Base-by-base conservation (phyloP, 2,329 filamentous ascomycete species). In the Didymosphaeria variabile region DNA sequence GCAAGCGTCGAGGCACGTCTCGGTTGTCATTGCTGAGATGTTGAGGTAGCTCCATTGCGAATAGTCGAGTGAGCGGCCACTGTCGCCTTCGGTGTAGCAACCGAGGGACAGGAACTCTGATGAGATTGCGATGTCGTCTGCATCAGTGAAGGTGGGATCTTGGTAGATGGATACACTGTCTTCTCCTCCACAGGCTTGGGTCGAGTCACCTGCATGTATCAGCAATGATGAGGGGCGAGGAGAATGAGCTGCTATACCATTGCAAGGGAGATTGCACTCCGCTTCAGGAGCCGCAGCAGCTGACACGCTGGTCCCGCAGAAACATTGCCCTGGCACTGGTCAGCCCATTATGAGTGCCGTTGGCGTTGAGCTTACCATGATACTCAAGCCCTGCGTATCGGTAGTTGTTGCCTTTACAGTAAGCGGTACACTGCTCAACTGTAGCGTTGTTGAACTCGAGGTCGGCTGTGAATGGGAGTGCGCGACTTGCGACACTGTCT, bases 61-160 rank as follows among this genome's bases (percentile, higher is more conserved):
- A 59, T 64, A 65, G 23, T 60, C 67, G 8, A 70, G 76, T 65
- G 72, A 62, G 63, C 66, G 60, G 72, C 64, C 63, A 64, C 49
- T 64, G 5, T 69, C 56, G 31, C 76, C 73, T 60, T 82, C 78
- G 21, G 73, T 72, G 60, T 80, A 82, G 59, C 80, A 83, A 58
- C 80, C 80, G 49, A 77, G 59, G 9, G 72, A 67, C 29, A 51
- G 21, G 56, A 66, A 70, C 54, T 67, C 67, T 7, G 66, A 56
- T 42, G 76, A 74, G 15, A 63, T 64, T 4, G 53, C 65, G 17
- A 69, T 68, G 29, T 58, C 46, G 52, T 75, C 64, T 7, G 72
- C 67, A 31, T 67, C 63, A 3, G 70, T 68, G 51, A 78, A 79
- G 3, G 77, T 79, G 6, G 76, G 72, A 54, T 79, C 77, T 59